Percentiles rank a stretch among this genome's conserved stretches.
These are phyloP conservation scores for Boletus insuetus DNA, from an alignment of 768 basidiomycete species.

Conservation along the genomic window DNA sequence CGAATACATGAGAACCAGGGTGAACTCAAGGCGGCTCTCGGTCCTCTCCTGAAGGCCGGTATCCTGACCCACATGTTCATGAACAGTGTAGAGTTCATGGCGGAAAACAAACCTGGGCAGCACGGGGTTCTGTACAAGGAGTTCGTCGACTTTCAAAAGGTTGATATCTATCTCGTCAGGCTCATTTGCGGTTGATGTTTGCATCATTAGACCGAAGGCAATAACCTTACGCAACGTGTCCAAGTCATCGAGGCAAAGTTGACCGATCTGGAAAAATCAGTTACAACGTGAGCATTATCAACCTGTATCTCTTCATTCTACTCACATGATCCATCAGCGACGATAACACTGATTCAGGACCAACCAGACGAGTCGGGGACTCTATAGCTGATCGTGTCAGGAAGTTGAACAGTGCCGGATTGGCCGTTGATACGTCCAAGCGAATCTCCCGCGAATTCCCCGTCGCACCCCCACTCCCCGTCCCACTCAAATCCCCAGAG, in stretches of 20 bases:
- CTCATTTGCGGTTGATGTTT: slow-evolving; percentile 10
- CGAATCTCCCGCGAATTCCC: slow-evolving; percentile 54
- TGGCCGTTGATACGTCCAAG: slow-evolving; percentile 57
- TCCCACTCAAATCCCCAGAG: slow-evolving; percentile 31
- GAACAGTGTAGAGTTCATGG: slow-evolving; percentile 55
- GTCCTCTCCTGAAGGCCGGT: slow-evolving; percentile 59
- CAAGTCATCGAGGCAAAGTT: slow-evolving; percentile 46
- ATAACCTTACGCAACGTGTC: slow-evolving; percentile 38
- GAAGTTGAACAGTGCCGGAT: slow-evolving; percentile 69
- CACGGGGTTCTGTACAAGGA: slow-evolving; percentile 60
- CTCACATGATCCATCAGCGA: slow-evolving; percentile 17
- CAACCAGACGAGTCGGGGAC: slow-evolving; percentile 49
- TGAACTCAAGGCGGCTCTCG: slow-evolving; percentile 60
- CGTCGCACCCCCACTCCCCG: slow-evolving; percentile 30
- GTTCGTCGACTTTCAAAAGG: slow-evolving; percentile 62
- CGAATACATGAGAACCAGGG: slow-evolving; percentile 52
- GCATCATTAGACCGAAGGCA: slow-evolving; percentile 36
- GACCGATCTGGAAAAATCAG: slow-evolving; percentile 43
- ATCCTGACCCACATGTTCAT: slow-evolving; percentile 56
- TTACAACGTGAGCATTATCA: slow-evolving; percentile 26
- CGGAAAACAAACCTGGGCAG: slow-evolving; percentile 47
- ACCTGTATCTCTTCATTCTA: neutral
- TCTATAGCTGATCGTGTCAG: slow-evolving; percentile 82
- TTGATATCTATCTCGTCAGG: slow-evolving; percentile 33
- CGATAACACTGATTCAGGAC: slow-evolving; percentile 27